These are phyloP conservation scores for Plasmodium fragile DNA, from an alignment of 169 alveolate species.

Conservation along the genomic window DNA sequence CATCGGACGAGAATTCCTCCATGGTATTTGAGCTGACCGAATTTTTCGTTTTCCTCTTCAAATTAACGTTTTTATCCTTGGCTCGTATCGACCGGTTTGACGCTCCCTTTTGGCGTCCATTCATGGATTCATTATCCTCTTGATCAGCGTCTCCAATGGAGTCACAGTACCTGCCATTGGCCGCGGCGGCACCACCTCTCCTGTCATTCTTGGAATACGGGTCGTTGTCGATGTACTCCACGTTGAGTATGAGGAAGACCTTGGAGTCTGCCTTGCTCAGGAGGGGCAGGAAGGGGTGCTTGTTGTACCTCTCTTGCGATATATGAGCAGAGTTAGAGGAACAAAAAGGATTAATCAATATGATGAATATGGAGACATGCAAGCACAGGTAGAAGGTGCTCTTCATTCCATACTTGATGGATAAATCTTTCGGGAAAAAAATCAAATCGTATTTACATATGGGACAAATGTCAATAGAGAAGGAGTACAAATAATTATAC, in stretches of 20 bases:
- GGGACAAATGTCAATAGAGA: slow-evolving; percentile 95
- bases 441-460: slow-evolving; percentile 98
- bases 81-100: neutral
- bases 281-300: slow-evolving; percentile 78
- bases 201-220: neutral
- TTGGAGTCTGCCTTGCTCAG: slow-evolving; percentile 65
- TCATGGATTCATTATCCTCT: neutral
- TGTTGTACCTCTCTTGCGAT: slow-evolving; percentile 78
- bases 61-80: slow-evolving; percentile 7
- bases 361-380: slow-evolving; percentile 59
- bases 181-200: neutral
- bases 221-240: slow-evolving; percentile 37
- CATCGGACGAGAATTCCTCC: neutral
- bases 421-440: slow-evolving; percentile 90
- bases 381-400: slow-evolving; percentile 57
- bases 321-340: slow-evolving; percentile 26
- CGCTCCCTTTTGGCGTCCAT: neutral
- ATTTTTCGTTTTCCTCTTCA: slow-evolving; percentile 42
- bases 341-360: slow-evolving; percentile 45
- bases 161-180: neutral
- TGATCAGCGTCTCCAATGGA: neutral
- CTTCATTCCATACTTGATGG: slow-evolving; percentile 89
- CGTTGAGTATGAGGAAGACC: slow-evolving; percentile 51
- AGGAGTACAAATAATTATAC: slow-evolving; percentile 93
- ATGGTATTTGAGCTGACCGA: neutral